Evolutionary conservation across 305 asterid species (phyloP).

Genomic region (Solanum hybrid): DNA sequence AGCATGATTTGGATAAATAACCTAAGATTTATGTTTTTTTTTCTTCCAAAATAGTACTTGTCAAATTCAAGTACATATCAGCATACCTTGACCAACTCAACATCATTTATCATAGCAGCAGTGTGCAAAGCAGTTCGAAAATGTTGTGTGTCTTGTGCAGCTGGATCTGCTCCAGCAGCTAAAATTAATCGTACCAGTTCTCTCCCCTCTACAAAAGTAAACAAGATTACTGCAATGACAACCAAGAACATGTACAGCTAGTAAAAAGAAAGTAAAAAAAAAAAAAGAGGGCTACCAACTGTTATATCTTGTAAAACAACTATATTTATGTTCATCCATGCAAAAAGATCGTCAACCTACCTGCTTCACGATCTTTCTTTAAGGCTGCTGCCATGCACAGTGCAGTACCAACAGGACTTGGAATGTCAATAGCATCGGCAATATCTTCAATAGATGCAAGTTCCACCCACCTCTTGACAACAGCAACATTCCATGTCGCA

Average conservation of each 20-base stretch:
- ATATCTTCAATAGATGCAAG: constrained; percentile 73
- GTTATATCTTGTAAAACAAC: not conserved
- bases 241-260: not conserved
- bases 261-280: not conserved
- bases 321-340: not conserved
- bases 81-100: constrained; percentile 83
- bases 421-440: constrained; percentile 78
- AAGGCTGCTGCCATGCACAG: constrained; percentile 96
- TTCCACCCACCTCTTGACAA: constrained; percentile 88
- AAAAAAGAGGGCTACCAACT: not conserved
- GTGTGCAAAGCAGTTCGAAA: constrained; percentile 90
- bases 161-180: constrained; percentile 87
- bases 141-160: constrained; percentile 77
- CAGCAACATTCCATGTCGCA: constrained; percentile 87
- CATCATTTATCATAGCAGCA: constrained; percentile 88
- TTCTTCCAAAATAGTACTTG: not conserved
- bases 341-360: constrained; percentile 19
- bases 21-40: not conserved
- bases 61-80: constrained; percentile 3
- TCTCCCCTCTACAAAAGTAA: constrained; percentile 66
- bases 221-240: not conserved
- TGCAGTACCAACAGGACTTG: constrained; percentile 81
- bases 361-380: constrained; percentile 90
- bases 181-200: constrained; percentile 69
- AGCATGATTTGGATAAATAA: constrained; percentile 1